phyloP scores from a whole-genome alignment of 1,284 basidiomycete genomes.

The Papiliotrema flavescens region DNA sequence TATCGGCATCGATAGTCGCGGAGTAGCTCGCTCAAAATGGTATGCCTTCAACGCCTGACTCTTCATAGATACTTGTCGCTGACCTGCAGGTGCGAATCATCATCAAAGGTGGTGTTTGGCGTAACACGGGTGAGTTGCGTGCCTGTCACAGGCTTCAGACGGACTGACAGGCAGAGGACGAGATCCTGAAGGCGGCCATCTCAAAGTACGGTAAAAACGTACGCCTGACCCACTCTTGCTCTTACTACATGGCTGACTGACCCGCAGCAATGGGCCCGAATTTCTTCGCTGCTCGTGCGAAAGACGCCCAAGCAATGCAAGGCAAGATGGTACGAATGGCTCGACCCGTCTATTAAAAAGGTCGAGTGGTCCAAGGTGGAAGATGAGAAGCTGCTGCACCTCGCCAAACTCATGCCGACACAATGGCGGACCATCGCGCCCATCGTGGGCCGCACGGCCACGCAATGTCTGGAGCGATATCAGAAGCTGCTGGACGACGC shows the following conservation, averaged over 20 bases:
- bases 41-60: not conserved
- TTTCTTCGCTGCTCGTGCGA: slow-evolving; percentile 93
- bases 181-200: slow-evolving; percentile 94
- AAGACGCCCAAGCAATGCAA: slow-evolving; percentile 99
- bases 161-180: slow-evolving; percentile 62
- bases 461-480: slow-evolving; percentile 96
- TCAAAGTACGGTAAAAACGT: slow-evolving; percentile 97
- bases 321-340: slow-evolving; percentile 97
- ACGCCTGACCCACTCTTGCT: not conserved
- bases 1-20: not conserved
- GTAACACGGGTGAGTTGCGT: slow-evolving; percentile 37
- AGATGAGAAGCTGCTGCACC: slow-evolving; percentile 96
- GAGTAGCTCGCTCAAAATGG: not conserved
- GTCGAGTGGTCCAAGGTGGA: slow-evolving; percentile 99
- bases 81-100: slow-evolving; percentile 67
- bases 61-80: not conserved
- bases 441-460: slow-evolving; percentile 97
- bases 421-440: slow-evolving; percentile 99
- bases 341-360: slow-evolving; percentile 99
- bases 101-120: slow-evolving; percentile 78
- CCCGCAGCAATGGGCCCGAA: slow-evolving; percentile 72
- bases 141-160: not conserved
- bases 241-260: not conserved
- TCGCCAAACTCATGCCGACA: slow-evolving; percentile 98
- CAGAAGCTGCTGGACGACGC: slow-evolving; percentile 97